These are phyloP conservation scores for Leucocoprinus leucothites DNA, from an alignment of 768 basidiomycete species.

Conservation along the genomic window DNA sequence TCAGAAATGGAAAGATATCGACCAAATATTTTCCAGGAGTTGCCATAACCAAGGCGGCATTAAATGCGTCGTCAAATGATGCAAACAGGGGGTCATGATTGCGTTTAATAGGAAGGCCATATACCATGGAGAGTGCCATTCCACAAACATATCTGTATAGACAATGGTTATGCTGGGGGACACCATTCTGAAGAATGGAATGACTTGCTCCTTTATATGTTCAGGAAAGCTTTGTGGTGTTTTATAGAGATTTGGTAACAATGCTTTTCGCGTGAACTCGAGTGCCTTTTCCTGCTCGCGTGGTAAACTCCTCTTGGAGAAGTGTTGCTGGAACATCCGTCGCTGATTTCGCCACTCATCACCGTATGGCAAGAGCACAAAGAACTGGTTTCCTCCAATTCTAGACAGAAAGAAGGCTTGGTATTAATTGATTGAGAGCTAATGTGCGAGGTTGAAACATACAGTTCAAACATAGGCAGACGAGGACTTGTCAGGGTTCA, in stretches of 20 bases:
- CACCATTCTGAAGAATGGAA: no score
- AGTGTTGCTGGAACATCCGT: conserved; percentile 23
- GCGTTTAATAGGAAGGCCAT: not conserved
- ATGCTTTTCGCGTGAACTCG: conserved; percentile 6
- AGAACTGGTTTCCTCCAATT: not conserved
- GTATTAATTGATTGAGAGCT: not conserved
- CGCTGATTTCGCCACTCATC: conserved; percentile 23
- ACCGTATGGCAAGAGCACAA: conserved; percentile 21
- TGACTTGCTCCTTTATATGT: conserved; percentile 8
- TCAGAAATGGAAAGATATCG: conserved; percentile 1
- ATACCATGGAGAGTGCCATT: not conserved
- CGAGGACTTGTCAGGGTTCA: not conserved
- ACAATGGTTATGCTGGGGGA: no score
- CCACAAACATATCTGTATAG: not conserved
- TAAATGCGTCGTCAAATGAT: not conserved
- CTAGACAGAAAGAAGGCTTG: not conserved
- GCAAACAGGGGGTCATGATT: not conserved
- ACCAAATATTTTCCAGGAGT: not conserved
- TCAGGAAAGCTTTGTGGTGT: conserved; percentile 3
- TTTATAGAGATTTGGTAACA: conserved; percentile 6
- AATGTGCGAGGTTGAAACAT: not conserved
- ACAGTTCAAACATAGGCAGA: conserved; percentile 10
- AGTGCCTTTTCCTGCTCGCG: conserved; percentile 1
- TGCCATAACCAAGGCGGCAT: not conserved
- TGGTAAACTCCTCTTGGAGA: conserved; percentile 10